Conservation (phyloP, 768 basidiomycete species). For the Clitopilus passeckerianus region DNA sequence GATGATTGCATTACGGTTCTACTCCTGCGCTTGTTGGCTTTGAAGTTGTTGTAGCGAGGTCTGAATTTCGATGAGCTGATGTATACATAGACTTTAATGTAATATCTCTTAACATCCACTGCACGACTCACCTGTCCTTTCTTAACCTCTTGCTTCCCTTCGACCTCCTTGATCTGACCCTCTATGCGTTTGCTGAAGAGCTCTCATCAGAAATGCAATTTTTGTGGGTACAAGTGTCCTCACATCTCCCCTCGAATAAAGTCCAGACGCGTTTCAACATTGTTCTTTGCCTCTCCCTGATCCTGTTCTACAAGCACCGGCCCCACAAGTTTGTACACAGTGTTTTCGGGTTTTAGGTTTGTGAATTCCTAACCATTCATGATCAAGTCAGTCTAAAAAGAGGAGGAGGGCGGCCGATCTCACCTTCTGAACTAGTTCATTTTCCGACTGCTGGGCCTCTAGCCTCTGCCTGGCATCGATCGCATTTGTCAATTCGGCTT, state of each 20-base stretch:
- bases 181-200: slow-evolving; percentile 66
- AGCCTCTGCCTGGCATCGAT: slow-evolving; percentile 82
- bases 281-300: slow-evolving; percentile 76
- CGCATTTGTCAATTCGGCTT: slow-evolving; percentile 62
- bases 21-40: slow-evolving; percentile 17
- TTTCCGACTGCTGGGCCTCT: slow-evolving; percentile 90
- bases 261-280: slow-evolving; percentile 85
- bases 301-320: slow-evolving; percentile 91
- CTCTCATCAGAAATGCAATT: background rate
- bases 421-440: slow-evolving; percentile 89
- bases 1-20: background rate
- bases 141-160: slow-evolving; percentile 74
- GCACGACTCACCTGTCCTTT: slow-evolving; percentile 63
- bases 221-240: background rate
- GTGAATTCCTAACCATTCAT: slow-evolving; percentile 69
- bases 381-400: background rate
- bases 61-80: slow-evolving; percentile 65
- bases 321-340: slow-evolving; percentile 87
- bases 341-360: slow-evolving; percentile 66
- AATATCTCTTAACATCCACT: slow-evolving; percentile 6
- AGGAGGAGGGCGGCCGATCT: slow-evolving; percentile 2
- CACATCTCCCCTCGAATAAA: slow-evolving; percentile 86
- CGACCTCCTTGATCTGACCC: slow-evolving; percentile 72
- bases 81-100: slow-evolving; percentile 10
- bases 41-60: slow-evolving; percentile 43